Evolutionary conservation across 306 rosid genomes (phyloP).

Genomic region (Pyrus pyrifolia): DNA sequence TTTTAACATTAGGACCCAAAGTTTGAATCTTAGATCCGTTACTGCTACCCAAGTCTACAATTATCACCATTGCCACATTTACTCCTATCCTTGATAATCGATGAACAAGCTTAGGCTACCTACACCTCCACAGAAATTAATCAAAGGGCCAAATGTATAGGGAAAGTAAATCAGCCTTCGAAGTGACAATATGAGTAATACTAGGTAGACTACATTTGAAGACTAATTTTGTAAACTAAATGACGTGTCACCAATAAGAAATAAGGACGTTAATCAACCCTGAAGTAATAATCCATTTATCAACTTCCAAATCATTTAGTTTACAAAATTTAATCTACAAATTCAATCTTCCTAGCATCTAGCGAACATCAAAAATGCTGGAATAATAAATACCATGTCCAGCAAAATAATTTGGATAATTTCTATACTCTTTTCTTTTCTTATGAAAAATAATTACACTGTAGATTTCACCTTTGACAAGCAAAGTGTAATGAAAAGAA

Average conservation of each 20-base stretch:
- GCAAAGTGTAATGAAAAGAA: not conserved
- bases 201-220: too few species aligned
- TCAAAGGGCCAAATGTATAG: not conserved
- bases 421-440: not conserved
- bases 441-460: constrained; percentile 2
- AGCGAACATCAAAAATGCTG: not conserved
- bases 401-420: not conserved
- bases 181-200: not conserved
- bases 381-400: not conserved
- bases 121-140: too few species aligned
- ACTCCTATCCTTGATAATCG: not conserved
- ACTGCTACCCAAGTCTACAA: not conserved
- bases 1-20: too few species aligned
- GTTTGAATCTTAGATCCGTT: too few species aligned
- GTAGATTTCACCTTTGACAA: constrained; percentile 39
- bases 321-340: too few species aligned
- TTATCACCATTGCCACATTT: not conserved
- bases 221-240: too few species aligned
- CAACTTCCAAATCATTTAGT: too few species aligned
- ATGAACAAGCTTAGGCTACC: not conserved
- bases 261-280: too few species aligned
- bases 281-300: too few species aligned
- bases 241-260: too few species aligned
- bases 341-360: too few species aligned
- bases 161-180: not conserved